Conservation (phyloP, 345 rosid genomes). For the Rhodamnia rubescens region DNA sequence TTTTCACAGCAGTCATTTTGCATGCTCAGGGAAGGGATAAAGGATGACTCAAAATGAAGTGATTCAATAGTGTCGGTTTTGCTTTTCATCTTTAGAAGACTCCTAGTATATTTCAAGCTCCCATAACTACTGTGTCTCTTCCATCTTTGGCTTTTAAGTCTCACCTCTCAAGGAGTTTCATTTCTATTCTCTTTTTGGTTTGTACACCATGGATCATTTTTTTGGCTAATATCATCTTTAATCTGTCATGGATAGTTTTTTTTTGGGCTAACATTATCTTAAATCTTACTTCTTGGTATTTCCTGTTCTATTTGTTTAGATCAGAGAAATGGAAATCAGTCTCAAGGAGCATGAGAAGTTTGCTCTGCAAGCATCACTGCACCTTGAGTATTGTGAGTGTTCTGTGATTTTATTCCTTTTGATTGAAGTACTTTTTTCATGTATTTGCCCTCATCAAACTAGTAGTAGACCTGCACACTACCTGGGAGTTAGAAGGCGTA, state of each 20-base stretch:
- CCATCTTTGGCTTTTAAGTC: background rate
- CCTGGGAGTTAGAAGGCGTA: background rate
- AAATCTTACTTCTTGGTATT: background rate
- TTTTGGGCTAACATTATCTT: background rate
- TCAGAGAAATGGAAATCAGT: conserved; percentile 52
- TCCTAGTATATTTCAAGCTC: background rate
- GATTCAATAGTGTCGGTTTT: background rate
- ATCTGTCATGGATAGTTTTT: background rate
- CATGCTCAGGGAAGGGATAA: background rate
- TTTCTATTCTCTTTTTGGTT: background rate
- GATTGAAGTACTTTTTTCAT: background rate
- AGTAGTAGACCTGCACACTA: background rate
- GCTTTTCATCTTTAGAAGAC: background rate
- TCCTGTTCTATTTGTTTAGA: conserved; percentile 13
- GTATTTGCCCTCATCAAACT: background rate
- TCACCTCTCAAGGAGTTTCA: background rate
- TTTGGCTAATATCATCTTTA: background rate
- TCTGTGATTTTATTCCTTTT: background rate
- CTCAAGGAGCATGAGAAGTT: conserved; percentile 62
- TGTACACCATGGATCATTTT: background rate
- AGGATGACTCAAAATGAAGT: background rate
- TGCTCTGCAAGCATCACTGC: conserved; percentile 48
- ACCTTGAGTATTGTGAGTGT: conserved; percentile 48
- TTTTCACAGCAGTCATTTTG: background rate
- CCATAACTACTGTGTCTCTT: background rate